These are phyloP conservation scores for Cladorrhinum samala DNA, from an alignment of 495 filamentous ascomycete genomes.

Conservation along the genomic window DNA sequence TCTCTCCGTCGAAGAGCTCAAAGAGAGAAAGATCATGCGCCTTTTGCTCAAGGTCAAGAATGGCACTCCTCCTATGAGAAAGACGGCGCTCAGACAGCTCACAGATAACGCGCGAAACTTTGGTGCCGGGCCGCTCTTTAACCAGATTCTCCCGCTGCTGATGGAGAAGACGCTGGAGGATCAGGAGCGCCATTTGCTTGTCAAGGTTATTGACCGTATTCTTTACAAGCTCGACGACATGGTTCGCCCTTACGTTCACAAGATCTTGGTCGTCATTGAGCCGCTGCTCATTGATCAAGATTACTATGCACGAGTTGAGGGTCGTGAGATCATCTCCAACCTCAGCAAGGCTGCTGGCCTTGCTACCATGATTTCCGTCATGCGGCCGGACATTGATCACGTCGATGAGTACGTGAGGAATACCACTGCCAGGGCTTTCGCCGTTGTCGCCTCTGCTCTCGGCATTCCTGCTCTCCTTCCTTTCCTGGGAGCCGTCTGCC, in stretches of 20 bases:
- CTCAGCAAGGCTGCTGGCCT: constrained; percentile 94
- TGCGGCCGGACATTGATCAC: constrained; percentile 98
- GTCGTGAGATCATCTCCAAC: constrained; percentile 97
- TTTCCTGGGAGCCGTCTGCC: constrained; percentile 90
- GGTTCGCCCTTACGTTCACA: constrained; percentile 94
- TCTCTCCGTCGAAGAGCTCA: constrained; percentile 89
- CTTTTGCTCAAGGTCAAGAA: constrained; percentile 98
- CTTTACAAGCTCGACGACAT: constrained; percentile 98
- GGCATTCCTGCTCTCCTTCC: constrained; percentile 93
- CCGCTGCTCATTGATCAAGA: constrained; percentile 98
- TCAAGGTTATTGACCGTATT: constrained; percentile 98
- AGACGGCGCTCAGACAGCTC: constrained; percentile 95
- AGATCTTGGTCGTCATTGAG: constrained; percentile 98
- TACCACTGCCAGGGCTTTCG: constrained; percentile 95
- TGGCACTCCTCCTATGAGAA: constrained; percentile 96
- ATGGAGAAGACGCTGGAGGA: constrained; percentile 99
- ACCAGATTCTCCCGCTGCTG: constrained; percentile 92
- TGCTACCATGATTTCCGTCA: constrained; percentile 97
- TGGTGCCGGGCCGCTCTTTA: constrained; percentile 89
- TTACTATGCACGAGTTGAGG: constrained; percentile 97
- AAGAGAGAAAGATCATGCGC: constrained; percentile 98
- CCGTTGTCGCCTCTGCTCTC: constrained; percentile 92
- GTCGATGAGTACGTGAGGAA: constrained; percentile 99
- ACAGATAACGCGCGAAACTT: constrained; percentile 98
- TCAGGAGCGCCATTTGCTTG: constrained; percentile 95